Percentiles rank a stretch among this genome's conserved stretches.
phyloP scores from a whole-genome alignment of 208 protist species.

The Leishmania lainsoni region DNA sequence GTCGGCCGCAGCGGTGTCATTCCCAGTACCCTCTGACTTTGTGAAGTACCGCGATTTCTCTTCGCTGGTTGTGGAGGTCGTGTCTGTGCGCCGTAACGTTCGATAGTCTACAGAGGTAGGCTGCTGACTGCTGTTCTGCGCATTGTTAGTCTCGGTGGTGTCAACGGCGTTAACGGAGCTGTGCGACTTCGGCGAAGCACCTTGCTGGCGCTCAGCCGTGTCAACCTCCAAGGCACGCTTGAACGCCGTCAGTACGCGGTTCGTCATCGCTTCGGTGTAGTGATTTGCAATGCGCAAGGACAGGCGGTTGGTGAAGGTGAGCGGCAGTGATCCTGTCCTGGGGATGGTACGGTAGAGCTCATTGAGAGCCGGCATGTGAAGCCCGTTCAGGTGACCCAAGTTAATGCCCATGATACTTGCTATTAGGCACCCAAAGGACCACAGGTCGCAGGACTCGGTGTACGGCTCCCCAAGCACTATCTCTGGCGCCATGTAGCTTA shows the following conservation, averaged over 20 bases:
- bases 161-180: background rate
- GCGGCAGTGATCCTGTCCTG: conserved; percentile 44
- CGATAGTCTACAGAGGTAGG: background rate
- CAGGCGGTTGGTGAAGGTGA: conserved; percentile 55
- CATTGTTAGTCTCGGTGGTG: background rate
- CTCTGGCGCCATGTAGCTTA: conserved; percentile 87
- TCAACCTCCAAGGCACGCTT: conserved; percentile 36
- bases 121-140: background rate
- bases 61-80: background rate
- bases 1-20: background rate
- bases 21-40: conserved; percentile 1
- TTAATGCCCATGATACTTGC: conserved; percentile 76
- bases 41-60: background rate
- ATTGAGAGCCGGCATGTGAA: conserved; percentile 69
- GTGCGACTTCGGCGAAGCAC: conserved; percentile 1
- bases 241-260: conserved; percentile 48
- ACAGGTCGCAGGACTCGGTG: conserved; percentile 81
- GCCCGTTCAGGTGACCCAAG: conserved; percentile 67
- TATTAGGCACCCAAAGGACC: conserved; percentile 82
- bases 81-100: background rate
- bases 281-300: conserved; percentile 46
- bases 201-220: conserved; percentile 15
- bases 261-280: conserved; percentile 38
- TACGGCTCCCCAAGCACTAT: conserved; percentile 84
- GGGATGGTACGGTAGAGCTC: conserved; percentile 66